Evolutionary conservation across 2,329 filamentous ascomycete genomes (phyloP).

Genomic region (Pseudovirgaria hyperparasitica): DNA sequence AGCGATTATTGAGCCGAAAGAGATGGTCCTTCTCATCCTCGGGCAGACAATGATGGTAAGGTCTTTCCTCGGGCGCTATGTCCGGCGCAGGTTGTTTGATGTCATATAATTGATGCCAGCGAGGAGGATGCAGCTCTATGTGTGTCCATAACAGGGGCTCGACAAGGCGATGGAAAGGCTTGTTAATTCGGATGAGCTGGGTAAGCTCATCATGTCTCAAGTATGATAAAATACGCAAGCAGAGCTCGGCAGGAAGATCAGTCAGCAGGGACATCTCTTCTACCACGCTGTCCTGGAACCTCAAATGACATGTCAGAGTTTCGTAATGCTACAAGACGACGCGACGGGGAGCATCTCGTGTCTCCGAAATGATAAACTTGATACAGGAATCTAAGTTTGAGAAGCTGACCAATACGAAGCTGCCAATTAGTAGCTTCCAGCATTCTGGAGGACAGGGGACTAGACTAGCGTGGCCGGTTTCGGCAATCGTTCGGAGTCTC

Average conservation of each 20-base stretch:
- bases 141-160: conserved; percentile 6
- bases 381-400: too few species aligned
- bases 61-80: conserved; percentile 3
- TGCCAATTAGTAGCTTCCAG: too few species aligned
- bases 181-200: conserved; percentile 3
- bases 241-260: conserved; percentile 3
- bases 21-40: not conserved
- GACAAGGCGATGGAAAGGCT: conserved; percentile 2
- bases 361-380: too few species aligned
- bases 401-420: too few species aligned
- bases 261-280: too few species aligned
- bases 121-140: conserved; percentile 6
- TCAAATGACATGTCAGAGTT: too few species aligned
- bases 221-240: conserved; percentile 1
- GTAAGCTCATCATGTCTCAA: conserved; percentile 4
- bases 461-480: too few species aligned
- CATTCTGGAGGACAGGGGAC: too few species aligned
- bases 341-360: too few species aligned
- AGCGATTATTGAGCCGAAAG: not conserved
- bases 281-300: too few species aligned
- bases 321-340: too few species aligned
- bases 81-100: not conserved
- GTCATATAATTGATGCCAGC: conserved; percentile 4
- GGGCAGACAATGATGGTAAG: conserved; percentile 3
- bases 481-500: too few species aligned